These are phyloP conservation scores for Nicotiana rustica DNA, from an alignment of 305 asterid species.

Conservation along the genomic window DNA sequence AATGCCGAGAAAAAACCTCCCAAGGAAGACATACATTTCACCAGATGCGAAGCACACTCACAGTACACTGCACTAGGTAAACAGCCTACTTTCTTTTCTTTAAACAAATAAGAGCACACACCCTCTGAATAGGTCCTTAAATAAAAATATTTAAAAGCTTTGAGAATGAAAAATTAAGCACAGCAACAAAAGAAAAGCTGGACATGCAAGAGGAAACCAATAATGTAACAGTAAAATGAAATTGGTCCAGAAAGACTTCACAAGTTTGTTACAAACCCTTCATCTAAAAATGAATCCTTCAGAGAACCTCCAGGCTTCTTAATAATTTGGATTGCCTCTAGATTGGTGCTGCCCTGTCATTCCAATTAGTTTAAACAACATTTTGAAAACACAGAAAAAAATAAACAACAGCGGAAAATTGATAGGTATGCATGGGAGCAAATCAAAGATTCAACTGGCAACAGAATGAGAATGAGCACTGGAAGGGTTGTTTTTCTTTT, in stretches of 20 bases:
- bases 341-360: constrained; percentile 82
- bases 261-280: constrained; percentile 60
- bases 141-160: neutral
- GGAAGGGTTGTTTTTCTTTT: too few species aligned
- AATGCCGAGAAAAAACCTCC: neutral
- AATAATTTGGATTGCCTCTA: constrained; percentile 86
- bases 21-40: neutral
- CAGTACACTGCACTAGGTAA: neutral
- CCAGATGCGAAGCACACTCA: neutral
- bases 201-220: neutral
- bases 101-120: neutral
- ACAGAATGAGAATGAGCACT: neutral
- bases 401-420: neutral
- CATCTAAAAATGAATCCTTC: constrained; percentile 82
- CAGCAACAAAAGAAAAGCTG: neutral
- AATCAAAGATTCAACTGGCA: neutral
- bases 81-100: neutral
- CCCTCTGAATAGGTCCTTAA: neutral
- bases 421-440: neutral
- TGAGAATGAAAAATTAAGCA: neutral
- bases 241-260: neutral
- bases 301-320: constrained; percentile 91
- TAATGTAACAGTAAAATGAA: neutral
- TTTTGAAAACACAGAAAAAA: neutral
- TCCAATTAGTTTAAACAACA: constrained; percentile 37